Evolutionary conservation across 163 green algal species (phyloP).

Genomic region (Scenedesmus sp.): DNA sequence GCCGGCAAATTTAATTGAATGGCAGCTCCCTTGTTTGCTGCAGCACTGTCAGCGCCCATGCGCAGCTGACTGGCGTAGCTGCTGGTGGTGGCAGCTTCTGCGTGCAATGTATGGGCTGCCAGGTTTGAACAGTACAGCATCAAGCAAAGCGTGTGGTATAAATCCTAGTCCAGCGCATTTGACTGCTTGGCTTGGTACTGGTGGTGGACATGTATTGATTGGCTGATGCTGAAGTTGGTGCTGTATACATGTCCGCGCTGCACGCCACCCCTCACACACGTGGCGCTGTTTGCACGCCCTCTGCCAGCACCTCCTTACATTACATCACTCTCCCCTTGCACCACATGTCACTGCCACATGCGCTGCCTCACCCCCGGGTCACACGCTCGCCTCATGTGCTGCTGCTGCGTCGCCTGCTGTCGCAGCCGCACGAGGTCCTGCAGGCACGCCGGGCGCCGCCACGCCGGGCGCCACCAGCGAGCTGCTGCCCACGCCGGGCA

Average conservation of each 20-base stretch:
- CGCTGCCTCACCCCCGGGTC: background rate
- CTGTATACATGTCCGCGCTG: too few relatives aligned
- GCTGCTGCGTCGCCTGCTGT: background rate
- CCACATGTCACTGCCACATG: background rate
- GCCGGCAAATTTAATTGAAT: background rate
- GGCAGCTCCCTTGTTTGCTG: background rate
- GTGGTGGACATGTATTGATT: too few relatives aligned
- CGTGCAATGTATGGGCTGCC: background rate
- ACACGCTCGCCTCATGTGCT: too few relatives aligned
- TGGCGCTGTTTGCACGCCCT: too few relatives aligned
- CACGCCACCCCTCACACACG: too few relatives aligned
- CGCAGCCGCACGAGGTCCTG: background rate
- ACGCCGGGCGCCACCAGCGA: conserved; percentile 3
- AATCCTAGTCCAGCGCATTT: background rate
- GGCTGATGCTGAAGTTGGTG: too few relatives aligned
- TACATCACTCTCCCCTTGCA: background rate
- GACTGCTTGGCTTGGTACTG: background rate
- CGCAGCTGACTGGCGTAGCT: background rate
- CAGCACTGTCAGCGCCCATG: background rate
- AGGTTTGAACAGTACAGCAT: background rate
- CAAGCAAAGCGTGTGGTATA: background rate
- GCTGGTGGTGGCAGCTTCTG: background rate
- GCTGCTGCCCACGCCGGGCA: conserved; percentile 48
- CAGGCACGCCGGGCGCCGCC: background rate
- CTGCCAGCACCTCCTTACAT: background rate